Conservation (phyloP, 371 early-diverging fungal genomes). For the Furculomyces boomerangus region DNA sequence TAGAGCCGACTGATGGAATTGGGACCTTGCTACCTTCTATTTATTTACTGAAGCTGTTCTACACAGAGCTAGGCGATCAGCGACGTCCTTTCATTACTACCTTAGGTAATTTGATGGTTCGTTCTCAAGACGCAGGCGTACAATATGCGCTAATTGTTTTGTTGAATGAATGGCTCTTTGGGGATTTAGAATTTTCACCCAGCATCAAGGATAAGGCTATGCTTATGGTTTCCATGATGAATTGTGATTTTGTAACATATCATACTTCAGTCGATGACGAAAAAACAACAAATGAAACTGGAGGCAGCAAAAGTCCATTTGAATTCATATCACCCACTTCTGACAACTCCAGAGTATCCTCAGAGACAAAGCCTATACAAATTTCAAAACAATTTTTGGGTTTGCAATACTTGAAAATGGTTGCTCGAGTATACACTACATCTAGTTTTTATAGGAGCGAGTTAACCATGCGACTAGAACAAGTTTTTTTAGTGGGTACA, state of each 20-base stretch:
- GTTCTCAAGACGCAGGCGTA: slow-evolving; percentile 50
- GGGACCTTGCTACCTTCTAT: slow-evolving; percentile 12
- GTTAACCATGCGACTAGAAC: slow-evolving; percentile 78
- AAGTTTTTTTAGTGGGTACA: slow-evolving; percentile 83
- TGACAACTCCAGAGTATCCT: no score
- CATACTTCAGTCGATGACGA: slow-evolving; percentile 12
- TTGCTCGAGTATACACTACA: slow-evolving; percentile 69
- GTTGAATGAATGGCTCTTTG: slow-evolving; percentile 75
- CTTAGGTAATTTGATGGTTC: slow-evolving; percentile 67
- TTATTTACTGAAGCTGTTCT: slow-evolving; percentile 51
- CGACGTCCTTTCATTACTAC: slow-evolving; percentile 68
- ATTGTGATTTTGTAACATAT: slow-evolving; percentile 36
- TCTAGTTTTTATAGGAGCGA: slow-evolving; percentile 69
- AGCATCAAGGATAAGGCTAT: slow-evolving; percentile 91
- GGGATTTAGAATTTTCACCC: slow-evolving; percentile 66
- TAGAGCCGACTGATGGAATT: not conserved
- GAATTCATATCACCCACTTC: no score
- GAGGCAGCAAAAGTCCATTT: not conserved
- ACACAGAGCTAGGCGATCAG: slow-evolving; percentile 69
- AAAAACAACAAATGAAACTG: not conserved
- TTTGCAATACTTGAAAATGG: slow-evolving; percentile 53
- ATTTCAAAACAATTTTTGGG: not conserved
- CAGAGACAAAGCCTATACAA: no score
- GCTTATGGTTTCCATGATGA: slow-evolving; percentile 77
- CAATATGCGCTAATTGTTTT: slow-evolving; percentile 57